A percentile compares a stretch with the other conserved stretches of the same genome.
phyloP scores from a whole-genome alignment of 306 rosid species.

The Argentina anserina region DNA sequence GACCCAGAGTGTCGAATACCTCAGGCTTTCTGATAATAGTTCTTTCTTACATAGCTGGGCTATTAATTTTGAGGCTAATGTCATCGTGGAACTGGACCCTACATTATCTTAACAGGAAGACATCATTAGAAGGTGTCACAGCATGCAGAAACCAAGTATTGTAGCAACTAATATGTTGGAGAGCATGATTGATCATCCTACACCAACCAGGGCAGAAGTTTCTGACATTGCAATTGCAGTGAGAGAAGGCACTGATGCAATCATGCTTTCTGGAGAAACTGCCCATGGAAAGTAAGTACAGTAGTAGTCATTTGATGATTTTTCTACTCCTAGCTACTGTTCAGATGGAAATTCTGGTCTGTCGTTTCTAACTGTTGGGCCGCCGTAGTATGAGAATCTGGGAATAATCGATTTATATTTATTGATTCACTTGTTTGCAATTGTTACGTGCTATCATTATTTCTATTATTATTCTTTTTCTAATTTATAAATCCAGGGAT shows the following conservation, averaged over 20 bases:
- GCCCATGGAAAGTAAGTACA: constrained; percentile 92
- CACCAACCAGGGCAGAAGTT: constrained; percentile 96
- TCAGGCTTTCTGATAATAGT: background rate
- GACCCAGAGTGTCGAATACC: background rate
- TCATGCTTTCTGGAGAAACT: constrained; percentile 99
- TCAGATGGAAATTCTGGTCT: background rate
- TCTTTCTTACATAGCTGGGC: background rate
- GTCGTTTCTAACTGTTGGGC: background rate
- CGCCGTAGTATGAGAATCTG: background rate
- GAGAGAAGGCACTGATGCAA: constrained; percentile 90
- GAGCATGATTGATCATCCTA: constrained; percentile 96
- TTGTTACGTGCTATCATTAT: background rate
- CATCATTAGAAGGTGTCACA: constrained; percentile 74
- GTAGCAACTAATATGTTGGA: constrained; percentile 99
- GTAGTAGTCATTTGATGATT: constrained; percentile 18
- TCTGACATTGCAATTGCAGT: constrained; percentile 96
- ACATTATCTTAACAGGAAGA: constrained; percentile 58
- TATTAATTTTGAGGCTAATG: constrained; percentile 14
- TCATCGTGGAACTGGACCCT: constrained; percentile 16
- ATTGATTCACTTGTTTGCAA: background rate
- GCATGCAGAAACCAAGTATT: constrained; percentile 87
- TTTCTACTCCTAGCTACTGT: background rate
- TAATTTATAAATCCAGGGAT: too few species aligned
- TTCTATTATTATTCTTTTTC: too few species aligned
- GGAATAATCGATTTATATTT: background rate